Conservation (phyloP, 225 moss, liverwort and hornwort species). For the Physcomitrium patens region DNA sequence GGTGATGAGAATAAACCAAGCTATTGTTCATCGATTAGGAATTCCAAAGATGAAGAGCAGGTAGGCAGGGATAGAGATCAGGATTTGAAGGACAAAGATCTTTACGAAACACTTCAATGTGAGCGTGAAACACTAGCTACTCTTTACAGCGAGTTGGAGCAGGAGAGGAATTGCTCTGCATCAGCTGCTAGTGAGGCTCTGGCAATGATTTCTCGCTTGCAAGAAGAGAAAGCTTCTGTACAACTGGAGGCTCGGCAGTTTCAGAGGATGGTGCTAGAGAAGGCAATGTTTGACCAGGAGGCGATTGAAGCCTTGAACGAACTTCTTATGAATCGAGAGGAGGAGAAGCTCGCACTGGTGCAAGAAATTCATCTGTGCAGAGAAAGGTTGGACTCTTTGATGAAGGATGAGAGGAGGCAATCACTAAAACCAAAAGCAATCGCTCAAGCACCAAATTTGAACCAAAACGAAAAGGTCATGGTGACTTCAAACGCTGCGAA, state of each 20-base stretch:
- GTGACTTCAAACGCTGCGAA: conserved; percentile 29
- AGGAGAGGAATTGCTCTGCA: conserved; percentile 55
- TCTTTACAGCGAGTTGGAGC: conserved; percentile 54
- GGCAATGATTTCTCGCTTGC: conserved; percentile 66
- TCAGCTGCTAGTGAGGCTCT: conserved; percentile 65
- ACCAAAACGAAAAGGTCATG: conserved; percentile 23
- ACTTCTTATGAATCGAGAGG: conserved; percentile 50
- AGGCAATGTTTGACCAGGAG: conserved; percentile 59
- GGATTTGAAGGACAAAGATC: conserved; percentile 49
- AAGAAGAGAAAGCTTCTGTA: conserved; percentile 65
- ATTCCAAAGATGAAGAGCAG: conserved; percentile 28
- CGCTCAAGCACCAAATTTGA: conserved; percentile 26
- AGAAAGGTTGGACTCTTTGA: conserved; percentile 40
- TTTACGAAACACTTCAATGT: conserved; percentile 42
- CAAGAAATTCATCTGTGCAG: conserved; percentile 56
- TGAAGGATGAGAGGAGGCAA: conserved; percentile 43
- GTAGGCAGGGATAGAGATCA: conserved; percentile 36
- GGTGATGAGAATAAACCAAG: conserved; percentile 21
- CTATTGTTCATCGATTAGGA: conserved; percentile 23
- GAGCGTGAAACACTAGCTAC: conserved; percentile 46
- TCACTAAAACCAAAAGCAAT: conserved; percentile 23
- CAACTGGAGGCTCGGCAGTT: conserved; percentile 67
- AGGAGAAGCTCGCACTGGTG: conserved; percentile 56
- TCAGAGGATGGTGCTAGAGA: conserved; percentile 61
- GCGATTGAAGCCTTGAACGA: conserved; percentile 56